These are phyloP conservation scores for Tylopilus balloui DNA, from an alignment of 768 basidiomycete genomes.

Conservation along the genomic window DNA sequence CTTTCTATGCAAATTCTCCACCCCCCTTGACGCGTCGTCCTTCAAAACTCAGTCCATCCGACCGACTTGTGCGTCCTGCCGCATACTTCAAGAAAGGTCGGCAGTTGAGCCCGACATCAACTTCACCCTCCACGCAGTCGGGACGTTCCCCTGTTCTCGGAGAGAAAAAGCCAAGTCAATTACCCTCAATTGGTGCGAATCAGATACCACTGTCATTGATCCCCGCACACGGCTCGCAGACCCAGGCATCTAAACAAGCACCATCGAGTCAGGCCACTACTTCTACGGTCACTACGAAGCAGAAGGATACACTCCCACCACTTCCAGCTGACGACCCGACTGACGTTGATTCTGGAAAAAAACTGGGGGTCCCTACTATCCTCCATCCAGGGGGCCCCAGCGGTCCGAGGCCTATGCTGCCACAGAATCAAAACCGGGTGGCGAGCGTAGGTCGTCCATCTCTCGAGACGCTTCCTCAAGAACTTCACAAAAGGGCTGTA, in stretches of 20 bases:
- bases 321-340: slow-evolving; percentile 32
- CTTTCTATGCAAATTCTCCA: slow-evolving; percentile 75
- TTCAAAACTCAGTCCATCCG: slow-evolving; percentile 49
- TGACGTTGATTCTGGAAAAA: slow-evolving; percentile 21
- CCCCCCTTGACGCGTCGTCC: slow-evolving; percentile 48
- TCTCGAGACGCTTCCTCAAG: slow-evolving; percentile 8
- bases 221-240: slow-evolving; percentile 15
- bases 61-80: slow-evolving; percentile 46
- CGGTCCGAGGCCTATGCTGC: slow-evolving; percentile 18
- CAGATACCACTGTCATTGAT: slow-evolving; percentile 23
- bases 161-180: slow-evolving; percentile 12
- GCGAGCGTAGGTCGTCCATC: slow-evolving; percentile 8
- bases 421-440: slow-evolving; percentile 12
- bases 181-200: not conserved
- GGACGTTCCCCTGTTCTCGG: slow-evolving; percentile 4
- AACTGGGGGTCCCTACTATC: slow-evolving; percentile 33
- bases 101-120: slow-evolving; percentile 15
- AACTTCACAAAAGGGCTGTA: slow-evolving; percentile 4
- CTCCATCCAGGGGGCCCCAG: slow-evolving; percentile 39
- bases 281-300: slow-evolving; percentile 6
- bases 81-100: slow-evolving; percentile 20
- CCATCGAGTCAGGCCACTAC: slow-evolving; percentile 7
- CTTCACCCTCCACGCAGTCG: slow-evolving; percentile 15
- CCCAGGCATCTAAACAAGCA: slow-evolving; percentile 7
- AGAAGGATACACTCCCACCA: slow-evolving; percentile 37